Percentiles rank a stretch among this genome's conserved stretches.
phyloP scores from a whole-genome alignment of 225 moss, liverwort and hornwort species.

The Marchantia paleacea region DNA sequence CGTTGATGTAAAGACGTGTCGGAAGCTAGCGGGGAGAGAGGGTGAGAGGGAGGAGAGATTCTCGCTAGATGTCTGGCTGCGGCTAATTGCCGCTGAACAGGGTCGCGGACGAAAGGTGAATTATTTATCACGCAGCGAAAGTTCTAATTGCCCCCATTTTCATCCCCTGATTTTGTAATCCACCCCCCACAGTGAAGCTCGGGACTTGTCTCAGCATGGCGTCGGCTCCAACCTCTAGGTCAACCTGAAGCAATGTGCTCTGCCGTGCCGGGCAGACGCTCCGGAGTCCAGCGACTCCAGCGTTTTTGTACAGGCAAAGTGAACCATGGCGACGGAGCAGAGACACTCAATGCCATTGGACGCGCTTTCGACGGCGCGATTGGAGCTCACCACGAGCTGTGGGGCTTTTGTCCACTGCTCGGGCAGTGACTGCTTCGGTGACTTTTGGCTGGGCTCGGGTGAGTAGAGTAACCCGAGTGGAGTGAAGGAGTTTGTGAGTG shows the following conservation, averaged over 20 bases:
- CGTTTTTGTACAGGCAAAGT: neutral
- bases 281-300: neutral
- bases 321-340: neutral
- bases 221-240: slow-evolving; percentile 1
- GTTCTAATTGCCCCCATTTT: no score
- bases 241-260: neutral
- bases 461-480: no score
- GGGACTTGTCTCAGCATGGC: neutral
- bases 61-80: neutral
- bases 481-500: neutral
- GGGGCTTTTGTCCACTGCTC: neutral
- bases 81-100: no score
- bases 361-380: slow-evolving; percentile 1
- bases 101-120: no score
- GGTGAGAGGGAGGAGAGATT: neutral
- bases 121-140: no score
- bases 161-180: no score
- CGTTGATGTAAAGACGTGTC: neutral
- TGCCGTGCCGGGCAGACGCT: neutral
- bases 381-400: slow-evolving; percentile 3
- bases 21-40: neutral
- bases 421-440: neutral
- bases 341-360: neutral
- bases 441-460: neutral
- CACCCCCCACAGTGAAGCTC: neutral